Percentiles rank a stretch among this genome's conserved stretches.
phyloP scores from a whole-genome alignment of 2,329 filamentous ascomycete genomes.

The Neopestalotiopsis rosae region DNA sequence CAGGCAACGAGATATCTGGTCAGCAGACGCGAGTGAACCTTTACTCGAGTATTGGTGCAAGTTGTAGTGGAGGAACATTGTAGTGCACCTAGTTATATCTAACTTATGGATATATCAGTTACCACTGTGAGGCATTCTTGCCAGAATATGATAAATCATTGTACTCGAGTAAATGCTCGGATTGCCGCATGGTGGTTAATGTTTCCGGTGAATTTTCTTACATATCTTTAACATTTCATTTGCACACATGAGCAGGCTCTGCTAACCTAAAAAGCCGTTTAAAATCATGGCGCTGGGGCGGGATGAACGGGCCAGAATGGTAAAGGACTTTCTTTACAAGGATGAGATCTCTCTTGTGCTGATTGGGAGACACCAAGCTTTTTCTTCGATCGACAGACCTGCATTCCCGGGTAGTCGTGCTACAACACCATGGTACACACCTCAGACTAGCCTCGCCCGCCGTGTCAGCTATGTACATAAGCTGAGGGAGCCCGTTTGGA shows the following conservation, averaged over 20 bases:
- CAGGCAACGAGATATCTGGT: not conserved
- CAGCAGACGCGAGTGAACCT: not conserved
- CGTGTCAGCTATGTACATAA: not conserved
- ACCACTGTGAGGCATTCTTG: too few relatives aligned
- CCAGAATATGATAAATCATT: too few relatives aligned
- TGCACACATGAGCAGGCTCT: not conserved
- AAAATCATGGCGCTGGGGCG: not conserved
- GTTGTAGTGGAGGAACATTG: not conserved
- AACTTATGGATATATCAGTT: too few relatives aligned
- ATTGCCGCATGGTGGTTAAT: not conserved
- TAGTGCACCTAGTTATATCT: too few relatives aligned
- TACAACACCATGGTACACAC: not conserved
- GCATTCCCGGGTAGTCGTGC: not conserved
- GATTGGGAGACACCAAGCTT: slow-evolving; percentile 1
- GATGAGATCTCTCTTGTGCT: not conserved
- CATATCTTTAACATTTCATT: not conserved
- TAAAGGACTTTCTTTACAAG: not conserved
- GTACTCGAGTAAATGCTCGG: too few relatives aligned
- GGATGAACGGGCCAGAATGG: not conserved
- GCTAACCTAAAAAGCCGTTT: slow-evolving; percentile 2
- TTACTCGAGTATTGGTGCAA: not conserved
- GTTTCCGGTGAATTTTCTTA: not conserved
- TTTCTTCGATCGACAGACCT: not conserved
- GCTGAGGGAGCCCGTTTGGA: not conserved
- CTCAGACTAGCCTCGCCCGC: not conserved